Evolutionary conservation across 192 early-diverging fungal species (phyloP).

Genomic region (Podila clonocystis): DNA sequence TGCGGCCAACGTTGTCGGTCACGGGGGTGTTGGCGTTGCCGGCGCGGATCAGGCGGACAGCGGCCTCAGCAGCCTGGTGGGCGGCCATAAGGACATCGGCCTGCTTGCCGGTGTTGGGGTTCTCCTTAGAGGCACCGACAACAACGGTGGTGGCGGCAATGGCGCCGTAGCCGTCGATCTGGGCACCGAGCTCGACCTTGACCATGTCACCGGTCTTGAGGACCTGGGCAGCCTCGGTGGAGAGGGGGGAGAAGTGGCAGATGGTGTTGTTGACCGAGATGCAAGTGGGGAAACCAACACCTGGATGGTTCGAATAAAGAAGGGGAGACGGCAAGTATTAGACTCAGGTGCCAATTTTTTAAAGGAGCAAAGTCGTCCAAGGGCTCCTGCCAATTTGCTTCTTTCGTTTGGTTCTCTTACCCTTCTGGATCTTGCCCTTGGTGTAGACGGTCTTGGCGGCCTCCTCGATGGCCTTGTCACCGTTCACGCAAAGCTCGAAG

Average conservation of each 20-base stretch:
- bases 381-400: neutral
- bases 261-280: conserved; percentile 87
- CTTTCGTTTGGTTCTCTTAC: conserved; percentile 25
- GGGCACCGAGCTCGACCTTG: conserved; percentile 90
- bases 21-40: conserved; percentile 74
- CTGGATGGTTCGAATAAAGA: conserved; percentile 23
- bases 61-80: conserved; percentile 84
- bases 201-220: conserved; percentile 89
- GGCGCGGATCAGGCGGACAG: conserved; percentile 87
- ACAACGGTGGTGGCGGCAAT: conserved; percentile 86
- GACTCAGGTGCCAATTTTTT: neutral
- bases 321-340: too few species aligned
- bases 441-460: conserved; percentile 83
- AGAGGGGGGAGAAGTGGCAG: conserved; percentile 87
- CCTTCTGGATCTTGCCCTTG: conserved; percentile 80
- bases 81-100: conserved; percentile 93
- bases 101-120: conserved; percentile 80
- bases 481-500: conserved; percentile 87
- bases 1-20: conserved; percentile 84
- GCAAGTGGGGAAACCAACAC: conserved; percentile 89
- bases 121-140: conserved; percentile 82
- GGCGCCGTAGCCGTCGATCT: conserved; percentile 92
- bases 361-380: neutral
- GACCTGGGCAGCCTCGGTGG: conserved; percentile 62
- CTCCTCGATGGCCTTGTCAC: conserved; percentile 86